Base-by-base conservation (phyloP, 2,329 filamentous ascomycete species). In the Zalaria obscura region DNA sequence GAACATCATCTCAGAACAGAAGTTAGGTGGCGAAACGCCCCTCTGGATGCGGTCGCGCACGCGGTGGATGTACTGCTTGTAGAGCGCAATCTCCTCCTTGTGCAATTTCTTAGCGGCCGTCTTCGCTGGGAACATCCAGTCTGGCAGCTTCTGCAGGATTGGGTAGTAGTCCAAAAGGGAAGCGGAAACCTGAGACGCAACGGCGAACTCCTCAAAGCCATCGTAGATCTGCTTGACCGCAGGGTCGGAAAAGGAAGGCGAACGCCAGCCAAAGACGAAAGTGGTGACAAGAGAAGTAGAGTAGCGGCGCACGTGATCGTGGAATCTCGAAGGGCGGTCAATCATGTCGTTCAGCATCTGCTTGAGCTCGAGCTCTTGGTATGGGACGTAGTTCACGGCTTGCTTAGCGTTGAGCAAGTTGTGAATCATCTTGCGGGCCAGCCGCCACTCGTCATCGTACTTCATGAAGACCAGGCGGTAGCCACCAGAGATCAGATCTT, bases 311-410 rank as follows among this genome's bases (percentile, higher is more conserved):
- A 72, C 59, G 39, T 70, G 64, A 7, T 67, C 51, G 4, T 62
- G 40, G 36, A 68, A 69, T 1, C 59, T 44, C 1, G 63, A 47
- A 0, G 70, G 70, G 5, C 54, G 45, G 0, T 66, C 60, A 3
- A 75, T 48, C 11, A 76, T 53, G 5, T 68, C 66, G 36, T 58
- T 45, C 18, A 73, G 55, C 70, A 76, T 70, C 39, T 68, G 64
- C 49, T 68, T 71, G 52, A 68, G 72, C 51, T 76, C 72, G 3
- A 76, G 59, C 38, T 69, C 63, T 47, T 76, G 72, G 47, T 75
- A 76, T 2, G 68, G 63, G 2, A 75, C 61, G 43, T 77, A 78
- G 8, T 44, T 45, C 18, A 34, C 35, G 3, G 68, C 62, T 1
- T 63, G 60, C 0, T 57, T 64, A 40, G 68, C 52, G 46, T 72